phyloP scores from a whole-genome alignment of 352 stramenopile species.

The Aphanomyces euteiches region DNA sequence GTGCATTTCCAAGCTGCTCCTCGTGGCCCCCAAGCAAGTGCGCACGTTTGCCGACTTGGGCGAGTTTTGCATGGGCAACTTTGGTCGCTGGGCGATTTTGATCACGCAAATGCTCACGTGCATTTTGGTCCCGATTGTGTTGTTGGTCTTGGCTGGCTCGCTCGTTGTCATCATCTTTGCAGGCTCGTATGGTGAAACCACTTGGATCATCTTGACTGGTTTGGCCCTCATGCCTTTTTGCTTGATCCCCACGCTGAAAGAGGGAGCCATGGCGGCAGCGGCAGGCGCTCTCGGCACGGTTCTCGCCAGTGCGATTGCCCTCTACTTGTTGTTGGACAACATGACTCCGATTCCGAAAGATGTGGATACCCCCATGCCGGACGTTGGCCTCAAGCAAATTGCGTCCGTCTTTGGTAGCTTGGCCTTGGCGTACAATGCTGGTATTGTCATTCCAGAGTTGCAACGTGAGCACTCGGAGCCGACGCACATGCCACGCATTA shows the following conservation, averaged over 20 bases:
- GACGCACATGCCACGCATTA: slow-evolving; percentile 32
- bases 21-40: slow-evolving; percentile 50
- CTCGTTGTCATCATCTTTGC: slow-evolving; percentile 28
- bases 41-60: slow-evolving; percentile 60
- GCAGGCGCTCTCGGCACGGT: slow-evolving; percentile 36
- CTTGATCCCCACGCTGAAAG: slow-evolving; percentile 33
- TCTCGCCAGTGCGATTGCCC: slow-evolving; percentile 29
- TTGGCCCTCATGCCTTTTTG: slow-evolving; percentile 29
- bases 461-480: slow-evolving; percentile 33
- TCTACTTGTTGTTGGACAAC: slow-evolving; percentile 27
- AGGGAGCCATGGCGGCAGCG: slow-evolving; percentile 12
- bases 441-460: slow-evolving; percentile 31
- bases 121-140: slow-evolving; percentile 27
- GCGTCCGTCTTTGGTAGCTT: slow-evolving; percentile 34
- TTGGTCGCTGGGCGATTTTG: slow-evolving; percentile 50
- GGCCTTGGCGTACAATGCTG: slow-evolving; percentile 29
- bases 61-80: slow-evolving; percentile 49
- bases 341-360: slow-evolving; percentile 24
- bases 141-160: slow-evolving; percentile 30
- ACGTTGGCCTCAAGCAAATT: slow-evolving; percentile 29
- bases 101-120: slow-evolving; percentile 31
- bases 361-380: slow-evolving; percentile 12
- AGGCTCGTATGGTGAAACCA: slow-evolving; percentile 22
- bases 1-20: slow-evolving; percentile 49
- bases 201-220: slow-evolving; percentile 34